These are phyloP conservation scores for Pittosporum tobira DNA, from an alignment of 129 eudicot genomes.

Conservation along the genomic window DNA sequence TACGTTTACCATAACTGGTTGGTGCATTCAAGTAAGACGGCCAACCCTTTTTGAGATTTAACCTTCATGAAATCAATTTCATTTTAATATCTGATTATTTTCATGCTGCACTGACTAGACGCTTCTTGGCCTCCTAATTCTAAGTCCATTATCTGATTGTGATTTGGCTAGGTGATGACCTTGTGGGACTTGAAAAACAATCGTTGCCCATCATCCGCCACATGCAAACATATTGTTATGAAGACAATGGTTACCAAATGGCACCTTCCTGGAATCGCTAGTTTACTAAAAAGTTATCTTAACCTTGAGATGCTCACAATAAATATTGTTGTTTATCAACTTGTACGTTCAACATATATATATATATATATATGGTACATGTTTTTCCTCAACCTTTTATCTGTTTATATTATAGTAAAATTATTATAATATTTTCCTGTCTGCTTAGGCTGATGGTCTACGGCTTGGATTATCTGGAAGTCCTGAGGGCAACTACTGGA, in stretches of 20 bases:
- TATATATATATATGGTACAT: neutral
- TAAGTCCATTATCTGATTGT: neutral
- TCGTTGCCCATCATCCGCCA: constrained; percentile 12
- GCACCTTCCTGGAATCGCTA: constrained; percentile 17
- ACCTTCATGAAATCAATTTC: neutral
- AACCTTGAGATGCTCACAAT: constrained; percentile 13
- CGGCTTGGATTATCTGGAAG: constrained; percentile 6
- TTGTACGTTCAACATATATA: neutral
- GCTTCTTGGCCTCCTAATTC: neutral
- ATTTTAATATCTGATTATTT: too few species aligned
- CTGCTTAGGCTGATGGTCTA: constrained; percentile 4
- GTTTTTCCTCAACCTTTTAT: neutral
- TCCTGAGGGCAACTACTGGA: neutral
- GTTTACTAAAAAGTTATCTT: constrained; percentile 10
- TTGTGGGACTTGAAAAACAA: neutral
- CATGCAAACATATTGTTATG: neutral
- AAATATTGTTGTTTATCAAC: neutral
- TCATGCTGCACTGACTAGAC: neutral
- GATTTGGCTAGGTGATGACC: constrained; percentile 3
- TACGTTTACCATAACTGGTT: constrained; percentile 14
- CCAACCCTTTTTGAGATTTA: neutral
- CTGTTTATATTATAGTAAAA: neutral
- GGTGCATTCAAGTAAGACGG: constrained; percentile 16
- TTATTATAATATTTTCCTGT: neutral
- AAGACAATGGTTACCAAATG: constrained; percentile 6